Conservation (phyloP, 768 basidiomycete species). For the Boletus vinaceobasis region DNA sequence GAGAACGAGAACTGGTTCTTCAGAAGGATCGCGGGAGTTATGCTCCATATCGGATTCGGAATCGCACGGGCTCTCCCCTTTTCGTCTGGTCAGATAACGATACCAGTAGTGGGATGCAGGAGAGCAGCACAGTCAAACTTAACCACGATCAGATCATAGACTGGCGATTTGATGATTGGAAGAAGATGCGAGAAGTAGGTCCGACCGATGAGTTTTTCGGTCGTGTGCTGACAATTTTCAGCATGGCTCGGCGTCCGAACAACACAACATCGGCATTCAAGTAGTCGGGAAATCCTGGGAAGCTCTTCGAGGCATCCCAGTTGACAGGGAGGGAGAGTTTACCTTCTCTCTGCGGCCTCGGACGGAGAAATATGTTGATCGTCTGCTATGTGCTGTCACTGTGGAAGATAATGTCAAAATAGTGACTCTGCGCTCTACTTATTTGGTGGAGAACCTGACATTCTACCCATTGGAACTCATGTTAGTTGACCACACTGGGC, state of each 20-base stretch:
- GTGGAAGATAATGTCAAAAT: conserved; percentile 92
- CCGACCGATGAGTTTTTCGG: background rate
- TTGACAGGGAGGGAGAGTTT: conserved; percentile 92
- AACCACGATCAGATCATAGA: conserved; percentile 75
- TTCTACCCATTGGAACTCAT: conserved; percentile 91
- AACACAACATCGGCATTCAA: conserved; percentile 84
- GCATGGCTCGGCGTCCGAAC: conserved; percentile 52
- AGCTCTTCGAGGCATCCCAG: conserved; percentile 79
- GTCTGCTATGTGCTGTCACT: conserved; percentile 84
- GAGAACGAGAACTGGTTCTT: conserved; percentile 67
- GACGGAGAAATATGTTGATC: conserved; percentile 67
- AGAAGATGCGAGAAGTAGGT: conserved; percentile 84
- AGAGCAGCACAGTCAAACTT: conserved; percentile 55
- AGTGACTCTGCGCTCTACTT: conserved; percentile 90
- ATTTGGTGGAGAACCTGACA: conserved; percentile 86
- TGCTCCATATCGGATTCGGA: conserved; percentile 90
- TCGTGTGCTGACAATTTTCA: conserved; percentile 17
- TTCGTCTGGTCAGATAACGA: conserved; percentile 84
- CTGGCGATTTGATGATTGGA: conserved; percentile 98
- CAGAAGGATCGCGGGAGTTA: conserved; percentile 81
- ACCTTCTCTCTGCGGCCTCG: conserved; percentile 82
- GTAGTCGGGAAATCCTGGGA: conserved; percentile 89
- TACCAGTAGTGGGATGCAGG: conserved; percentile 43
- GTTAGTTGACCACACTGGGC: conserved; percentile 80
- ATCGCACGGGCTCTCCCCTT: conserved; percentile 84